phyloP scores from a whole-genome alignment of 2,329 filamentous ascomycete genomes.

The Aspergillus clavatus region DNA sequence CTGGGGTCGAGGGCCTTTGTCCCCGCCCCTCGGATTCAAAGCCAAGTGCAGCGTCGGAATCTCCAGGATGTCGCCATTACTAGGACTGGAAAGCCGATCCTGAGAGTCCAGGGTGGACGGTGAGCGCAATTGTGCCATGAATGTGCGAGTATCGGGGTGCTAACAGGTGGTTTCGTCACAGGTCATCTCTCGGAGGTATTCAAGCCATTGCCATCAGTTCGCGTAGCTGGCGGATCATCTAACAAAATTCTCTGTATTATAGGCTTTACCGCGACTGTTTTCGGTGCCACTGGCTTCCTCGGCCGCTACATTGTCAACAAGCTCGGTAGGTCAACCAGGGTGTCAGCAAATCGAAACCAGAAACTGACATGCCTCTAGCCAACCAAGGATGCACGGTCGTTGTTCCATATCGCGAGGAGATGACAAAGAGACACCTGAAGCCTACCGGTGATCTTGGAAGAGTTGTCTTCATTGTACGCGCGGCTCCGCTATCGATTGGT shows the following conservation, averaged over 20 bases:
- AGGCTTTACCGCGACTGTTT: constrained; percentile 96
- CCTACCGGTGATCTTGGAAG: constrained; percentile 90
- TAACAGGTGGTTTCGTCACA: constrained; percentile 36
- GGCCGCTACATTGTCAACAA: constrained; percentile 97
- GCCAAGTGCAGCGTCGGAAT: constrained; percentile 44
- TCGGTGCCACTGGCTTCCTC: constrained; percentile 92
- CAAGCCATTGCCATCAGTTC: constrained; percentile 16
- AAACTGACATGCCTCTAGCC: constrained; percentile 52
- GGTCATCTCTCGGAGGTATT: constrained; percentile 80
- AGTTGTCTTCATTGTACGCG: constrained; percentile 71
- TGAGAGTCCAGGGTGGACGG: constrained; percentile 86
- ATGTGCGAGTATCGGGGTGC: constrained; percentile 13
- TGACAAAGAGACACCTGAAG: constrained; percentile 95
- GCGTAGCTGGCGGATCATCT: constrained; percentile 18
- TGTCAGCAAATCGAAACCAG: constrained; percentile 22
- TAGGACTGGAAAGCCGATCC: constrained; percentile 90
- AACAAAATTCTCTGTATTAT: constrained; percentile 24
- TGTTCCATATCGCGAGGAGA: constrained; percentile 91
- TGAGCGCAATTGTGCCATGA: constrained; percentile 43
- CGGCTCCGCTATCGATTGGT: not conserved
- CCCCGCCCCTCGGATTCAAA: constrained; percentile 35
- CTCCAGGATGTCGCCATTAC: constrained; percentile 86
- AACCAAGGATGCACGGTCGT: constrained; percentile 92
- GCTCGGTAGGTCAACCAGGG: constrained; percentile 56
- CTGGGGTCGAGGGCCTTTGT: constrained; percentile 35